Base-by-base conservation (phyloP, 2,329 filamentous ascomycete genomes). In the Peltaster fructicola region DNA sequence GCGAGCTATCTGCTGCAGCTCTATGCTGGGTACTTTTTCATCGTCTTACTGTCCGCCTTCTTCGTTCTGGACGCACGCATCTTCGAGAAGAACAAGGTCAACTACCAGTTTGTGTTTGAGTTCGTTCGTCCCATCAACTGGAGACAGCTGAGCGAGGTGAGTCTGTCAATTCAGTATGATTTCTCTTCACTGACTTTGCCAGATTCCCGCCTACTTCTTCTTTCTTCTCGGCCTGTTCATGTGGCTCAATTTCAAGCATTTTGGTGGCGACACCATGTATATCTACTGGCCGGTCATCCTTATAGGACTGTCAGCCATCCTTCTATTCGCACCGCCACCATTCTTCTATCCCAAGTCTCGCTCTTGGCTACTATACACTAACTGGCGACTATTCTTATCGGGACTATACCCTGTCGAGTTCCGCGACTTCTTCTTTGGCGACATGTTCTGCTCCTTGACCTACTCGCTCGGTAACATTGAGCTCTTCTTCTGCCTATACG, bases 391-490 rank as follows among this genome's bases (percentile, higher is more conserved):
- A 10, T 56, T 90, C 26, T 64, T 85, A 23, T 80, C 85, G 8
- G 84, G 84, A 4, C 48, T 91, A 11, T 93, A 90, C 43, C 81
- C 81, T 2, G 88, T 98, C 24, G 85, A 95, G 47, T 98, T 95
- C 48, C 70, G 84, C 30, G 88, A 98, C 51, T 95, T 98, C 54
- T 95, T 93, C 51, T 64, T 95, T 0, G 88, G 88, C 25, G 88
- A 98, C 47, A 93, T 95, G 62, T 92, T 91, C 51, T 95, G 85
- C 52, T 95, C 88, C 3, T 61, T 91, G 28, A 91, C 84, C 5
- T 98, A 98, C 50, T 67, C 75, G 9, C 79, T 80, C 52, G 75
- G 79, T 32, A 93, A 95, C 43, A 65, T 92, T 18, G 79, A 82
- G 39, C 59, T 95, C 0, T 93, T 95, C 56, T 93, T 92, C 50